These are phyloP conservation scores for Aspergillus viridinutans DNA, from an alignment of 2,329 filamentous ascomycete genomes.

Conservation along the genomic window DNA sequence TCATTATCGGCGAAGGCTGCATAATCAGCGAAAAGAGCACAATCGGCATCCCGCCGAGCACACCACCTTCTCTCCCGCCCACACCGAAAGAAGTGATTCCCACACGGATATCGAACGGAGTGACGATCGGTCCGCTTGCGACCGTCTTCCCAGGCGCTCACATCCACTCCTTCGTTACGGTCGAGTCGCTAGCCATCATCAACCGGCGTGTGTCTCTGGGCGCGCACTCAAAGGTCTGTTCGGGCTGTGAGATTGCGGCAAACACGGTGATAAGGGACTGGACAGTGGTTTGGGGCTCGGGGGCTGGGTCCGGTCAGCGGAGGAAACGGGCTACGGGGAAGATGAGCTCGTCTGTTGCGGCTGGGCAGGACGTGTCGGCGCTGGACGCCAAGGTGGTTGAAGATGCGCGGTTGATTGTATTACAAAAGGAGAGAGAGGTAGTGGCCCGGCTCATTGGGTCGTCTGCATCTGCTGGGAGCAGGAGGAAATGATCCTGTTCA, in stretches of 20 bases:
- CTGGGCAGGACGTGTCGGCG: constrained; percentile 11
- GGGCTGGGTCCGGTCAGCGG: constrained; percentile 37
- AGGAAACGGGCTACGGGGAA: constrained; percentile 24
- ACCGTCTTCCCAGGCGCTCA: constrained; percentile 37
- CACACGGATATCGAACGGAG: constrained; percentile 35
- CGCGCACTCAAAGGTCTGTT: constrained; percentile 66
- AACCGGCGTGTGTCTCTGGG: constrained; percentile 30
- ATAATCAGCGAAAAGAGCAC: constrained; percentile 67
- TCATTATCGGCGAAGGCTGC: constrained; percentile 75
- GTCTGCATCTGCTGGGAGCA: constrained; percentile 22
- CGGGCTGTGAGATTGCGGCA: constrained; percentile 56
- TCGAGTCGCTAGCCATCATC: constrained; percentile 46
- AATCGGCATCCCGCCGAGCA: constrained; percentile 47
- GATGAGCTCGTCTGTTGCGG: constrained; percentile 6
- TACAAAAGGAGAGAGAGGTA: constrained; percentile 65
- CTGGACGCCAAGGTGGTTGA: constrained; percentile 58
- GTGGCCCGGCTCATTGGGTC: constrained; percentile 58
- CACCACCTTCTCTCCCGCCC: constrained; percentile 5
- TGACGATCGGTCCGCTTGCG: constrained; percentile 36
- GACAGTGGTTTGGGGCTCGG: constrained; percentile 66
- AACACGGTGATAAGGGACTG: constrained; percentile 60
- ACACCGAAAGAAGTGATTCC: constrained; percentile 9
- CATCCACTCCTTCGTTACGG: constrained; percentile 33
- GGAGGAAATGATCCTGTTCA: constrained; percentile 17
- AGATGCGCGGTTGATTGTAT: constrained; percentile 59